A percentile compares a stretch with the other conserved stretches of the same genome.
These are phyloP conservation scores for Saksenaea oblongispora DNA, from an alignment of 371 early-diverging fungal species.

Conservation along the genomic window DNA sequence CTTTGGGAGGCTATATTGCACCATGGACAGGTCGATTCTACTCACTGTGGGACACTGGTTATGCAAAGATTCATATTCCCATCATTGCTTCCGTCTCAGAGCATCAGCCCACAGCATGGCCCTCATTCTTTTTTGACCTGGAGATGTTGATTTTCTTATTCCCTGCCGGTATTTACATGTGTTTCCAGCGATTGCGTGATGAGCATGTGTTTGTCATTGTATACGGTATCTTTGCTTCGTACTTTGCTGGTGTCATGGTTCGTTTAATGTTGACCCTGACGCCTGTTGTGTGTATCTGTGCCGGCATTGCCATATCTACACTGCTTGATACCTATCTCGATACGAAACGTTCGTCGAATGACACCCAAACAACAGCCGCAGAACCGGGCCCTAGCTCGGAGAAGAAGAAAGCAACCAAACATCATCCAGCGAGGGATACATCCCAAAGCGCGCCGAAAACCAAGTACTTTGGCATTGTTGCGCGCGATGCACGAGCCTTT, in stretches of 20 bases:
- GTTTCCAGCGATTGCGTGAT: constrained; percentile 89
- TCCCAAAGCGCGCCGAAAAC: constrained; percentile 19
- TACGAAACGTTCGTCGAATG: constrained; percentile 23
- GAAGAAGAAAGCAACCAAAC: constrained; percentile 13
- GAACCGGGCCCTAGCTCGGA: constrained; percentile 15
- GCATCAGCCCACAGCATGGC: constrained; percentile 99
- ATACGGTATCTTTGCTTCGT: constrained; percentile 92
- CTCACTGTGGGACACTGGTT: constrained; percentile 98
- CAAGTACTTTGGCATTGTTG: constrained; percentile 38
- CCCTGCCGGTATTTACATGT: constrained; percentile 97
- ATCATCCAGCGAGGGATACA: constrained; percentile 17
- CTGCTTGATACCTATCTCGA: constrained; percentile 80
- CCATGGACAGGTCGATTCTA: constrained; percentile 99
- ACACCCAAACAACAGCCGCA: constrained; percentile 5
- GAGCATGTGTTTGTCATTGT: constrained; percentile 97
- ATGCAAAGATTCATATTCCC: constrained; percentile 98
- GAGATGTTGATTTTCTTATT: constrained; percentile 91
- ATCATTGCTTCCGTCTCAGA: constrained; percentile 99
- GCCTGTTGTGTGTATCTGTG: constrained; percentile 94
- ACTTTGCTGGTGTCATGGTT: constrained; percentile 99
- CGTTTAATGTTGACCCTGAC: constrained; percentile 97
- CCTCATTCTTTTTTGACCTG: constrained; percentile 98
- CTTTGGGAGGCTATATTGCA: constrained; percentile 86
- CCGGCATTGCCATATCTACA: constrained; percentile 89
- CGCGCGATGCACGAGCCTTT: constrained; percentile 43